These are phyloP conservation scores for Calycina herbarum DNA, from an alignment of 2,329 filamentous ascomycete species.

Conservation along the genomic window DNA sequence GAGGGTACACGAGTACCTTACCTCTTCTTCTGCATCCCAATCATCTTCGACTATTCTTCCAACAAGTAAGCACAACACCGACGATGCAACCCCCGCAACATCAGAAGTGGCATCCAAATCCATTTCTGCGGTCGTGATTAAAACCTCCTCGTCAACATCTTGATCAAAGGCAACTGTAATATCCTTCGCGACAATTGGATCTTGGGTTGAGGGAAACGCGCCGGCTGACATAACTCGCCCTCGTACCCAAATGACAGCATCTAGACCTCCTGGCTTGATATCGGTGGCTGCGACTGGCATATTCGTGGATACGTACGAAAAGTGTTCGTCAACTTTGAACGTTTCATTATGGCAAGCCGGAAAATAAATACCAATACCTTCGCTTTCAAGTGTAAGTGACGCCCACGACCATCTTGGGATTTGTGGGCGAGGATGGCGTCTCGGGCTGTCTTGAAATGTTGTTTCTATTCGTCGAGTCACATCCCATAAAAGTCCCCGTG, in stretches of 20 bases:
- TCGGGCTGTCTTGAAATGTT: background rate
- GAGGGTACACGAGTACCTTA: background rate
- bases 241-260: background rate
- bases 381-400: background rate
- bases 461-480: background rate
- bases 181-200: background rate
- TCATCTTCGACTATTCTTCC: background rate
- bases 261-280: background rate
- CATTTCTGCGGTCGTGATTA: background rate
- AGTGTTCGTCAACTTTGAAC: background rate
- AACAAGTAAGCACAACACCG: slow-evolving; percentile 8
- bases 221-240: background rate
- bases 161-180: background rate
- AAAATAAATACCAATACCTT: background rate
- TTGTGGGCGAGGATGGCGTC: background rate
- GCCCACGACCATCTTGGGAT: slow-evolving; percentile 12
- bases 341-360: background rate
- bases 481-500: slow-evolving; percentile 8
- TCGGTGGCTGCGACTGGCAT: background rate
- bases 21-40: background rate
- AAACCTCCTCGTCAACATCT: slow-evolving; percentile 1
- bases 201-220: background rate
- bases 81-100: background rate
- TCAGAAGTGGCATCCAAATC: slow-evolving; percentile 1
- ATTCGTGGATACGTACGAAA: background rate